Evolutionary conservation across 1,284 basidiomycete genomes (phyloP).

Genomic region (Sanguinoderma infundibulare): DNA sequence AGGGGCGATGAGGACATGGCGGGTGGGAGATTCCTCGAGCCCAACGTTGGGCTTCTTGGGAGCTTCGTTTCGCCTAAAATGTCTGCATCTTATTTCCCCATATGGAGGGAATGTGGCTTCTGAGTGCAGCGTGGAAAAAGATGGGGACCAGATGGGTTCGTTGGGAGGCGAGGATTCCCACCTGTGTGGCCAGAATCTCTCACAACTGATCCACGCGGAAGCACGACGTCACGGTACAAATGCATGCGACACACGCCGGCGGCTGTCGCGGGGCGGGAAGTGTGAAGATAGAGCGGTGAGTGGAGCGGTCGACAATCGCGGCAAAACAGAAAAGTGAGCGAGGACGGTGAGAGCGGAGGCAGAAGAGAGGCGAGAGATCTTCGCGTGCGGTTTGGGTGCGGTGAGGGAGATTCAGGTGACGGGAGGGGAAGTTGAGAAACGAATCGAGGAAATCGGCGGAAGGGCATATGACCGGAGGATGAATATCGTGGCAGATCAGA

Average conservation of each 20-base stretch:
- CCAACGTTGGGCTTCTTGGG: not conserved
- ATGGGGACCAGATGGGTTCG: not conserved
- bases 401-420: conserved; percentile 21
- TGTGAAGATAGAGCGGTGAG: conserved; percentile 13
- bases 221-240: conserved; percentile 17
- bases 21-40: not conserved
- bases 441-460: conserved; percentile 9
- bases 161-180: not conserved
- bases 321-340: conserved; percentile 14
- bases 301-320: conserved; percentile 12
- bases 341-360: conserved; percentile 14
- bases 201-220: conserved; percentile 25
- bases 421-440: conserved; percentile 8
- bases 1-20: not conserved
- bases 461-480: conserved; percentile 23
- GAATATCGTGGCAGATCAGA: conserved; percentile 24
- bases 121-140: not conserved
- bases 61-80: not conserved
- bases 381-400: conserved; percentile 12
- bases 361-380: conserved; percentile 15
- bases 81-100: not conserved
- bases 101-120: not conserved
- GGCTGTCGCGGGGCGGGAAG: conserved; percentile 10
- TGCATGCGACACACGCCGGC: conserved; percentile 15
- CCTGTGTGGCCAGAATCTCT: not conserved